A percentile compares a stretch with the other conserved stretches of the same genome.
Evolutionary conservation across 164 flowering plant genomes (phyloP).

Genomic region (Stephania japonica): DNA sequence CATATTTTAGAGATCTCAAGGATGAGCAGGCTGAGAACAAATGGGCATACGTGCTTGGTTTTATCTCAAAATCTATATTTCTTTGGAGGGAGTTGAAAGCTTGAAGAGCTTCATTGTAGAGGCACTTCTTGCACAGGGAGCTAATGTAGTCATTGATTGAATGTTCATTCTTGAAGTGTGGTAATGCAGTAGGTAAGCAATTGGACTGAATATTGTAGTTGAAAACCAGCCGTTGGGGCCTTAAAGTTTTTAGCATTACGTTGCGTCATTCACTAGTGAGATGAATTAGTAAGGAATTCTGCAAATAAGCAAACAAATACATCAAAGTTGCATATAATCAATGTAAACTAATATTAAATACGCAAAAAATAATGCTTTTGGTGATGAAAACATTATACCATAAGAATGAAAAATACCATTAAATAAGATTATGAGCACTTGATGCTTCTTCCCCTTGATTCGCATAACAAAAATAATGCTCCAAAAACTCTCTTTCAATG

Average conservation of each 20-base stretch:
- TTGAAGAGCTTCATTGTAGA: slow-evolving; percentile 42
- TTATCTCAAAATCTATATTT: slow-evolving; percentile 25
- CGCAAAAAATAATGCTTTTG: neutral
- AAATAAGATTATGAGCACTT: no score
- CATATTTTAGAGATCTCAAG: slow-evolving; percentile 37
- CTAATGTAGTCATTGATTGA: slow-evolving; percentile 40
- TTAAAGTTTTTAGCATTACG: slow-evolving; percentile 6
- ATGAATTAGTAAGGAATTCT: neutral
- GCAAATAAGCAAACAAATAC: neutral
- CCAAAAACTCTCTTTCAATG: no score
- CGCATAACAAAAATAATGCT: no score
- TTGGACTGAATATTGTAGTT: slow-evolving; percentile 3
- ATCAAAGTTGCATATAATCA: neutral
- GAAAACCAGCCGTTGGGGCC: slow-evolving; percentile 16
- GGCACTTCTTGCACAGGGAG: slow-evolving; percentile 48
- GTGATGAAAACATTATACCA: no score
- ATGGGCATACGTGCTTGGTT: slow-evolving; percentile 35
- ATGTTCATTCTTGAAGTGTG: slow-evolving; percentile 32
- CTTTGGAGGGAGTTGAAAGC: slow-evolving; percentile 40
- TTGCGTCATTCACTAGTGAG: neutral
- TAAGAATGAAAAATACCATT: no score
- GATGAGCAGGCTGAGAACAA: slow-evolving; percentile 49
- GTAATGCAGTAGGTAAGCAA: slow-evolving; percentile 3
- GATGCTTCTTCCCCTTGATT: no score
- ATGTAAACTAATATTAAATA: neutral